Conservation (phyloP, 208 protist species). For the Crithidia acanthocephali region DNA sequence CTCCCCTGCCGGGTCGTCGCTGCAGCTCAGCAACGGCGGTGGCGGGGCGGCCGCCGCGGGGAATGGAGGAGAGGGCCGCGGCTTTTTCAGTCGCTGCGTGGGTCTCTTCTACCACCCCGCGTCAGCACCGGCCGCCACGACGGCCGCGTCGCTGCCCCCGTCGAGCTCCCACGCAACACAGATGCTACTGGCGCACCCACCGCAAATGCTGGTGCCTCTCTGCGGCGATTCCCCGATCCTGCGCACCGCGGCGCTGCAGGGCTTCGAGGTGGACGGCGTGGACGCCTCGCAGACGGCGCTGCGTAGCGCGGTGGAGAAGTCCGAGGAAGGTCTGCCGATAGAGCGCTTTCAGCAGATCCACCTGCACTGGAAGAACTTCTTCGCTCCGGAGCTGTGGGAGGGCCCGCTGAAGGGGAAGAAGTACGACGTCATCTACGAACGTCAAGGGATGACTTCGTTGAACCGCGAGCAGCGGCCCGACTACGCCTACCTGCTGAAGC, state of each 20-base stretch:
- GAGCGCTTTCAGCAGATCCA: slow-evolving; percentile 56
- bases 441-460: slow-evolving; percentile 84
- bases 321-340: slow-evolving; percentile 52
- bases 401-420: slow-evolving; percentile 44
- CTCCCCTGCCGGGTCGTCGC: slow-evolving; percentile 15
- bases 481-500: slow-evolving; percentile 84
- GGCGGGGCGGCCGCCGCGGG: background rate
- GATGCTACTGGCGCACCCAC: slow-evolving; percentile 16
- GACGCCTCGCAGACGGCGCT: slow-evolving; percentile 83
- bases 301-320: slow-evolving; percentile 62
- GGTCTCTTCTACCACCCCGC: slow-evolving; percentile 4
- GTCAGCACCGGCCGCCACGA: background rate
- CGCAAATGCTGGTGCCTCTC: slow-evolving; percentile 81
- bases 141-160: background rate
- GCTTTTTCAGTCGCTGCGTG: slow-evolving; percentile 17
- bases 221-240: slow-evolving; percentile 91
- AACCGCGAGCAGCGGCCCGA: slow-evolving; percentile 80
- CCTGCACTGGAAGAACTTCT: slow-evolving; percentile 81
- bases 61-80: background rate
- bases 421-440: slow-evolving; percentile 91
- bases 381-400: slow-evolving; percentile 81
- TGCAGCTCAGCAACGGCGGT: background rate
- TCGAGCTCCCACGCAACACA: background rate
- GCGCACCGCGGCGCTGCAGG: slow-evolving; percentile 57
- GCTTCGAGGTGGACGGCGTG: slow-evolving; percentile 87